These are phyloP conservation scores for Alectoria sarmentosa DNA, from an alignment of 495 filamentous ascomycete species.

Conservation along the genomic window DNA sequence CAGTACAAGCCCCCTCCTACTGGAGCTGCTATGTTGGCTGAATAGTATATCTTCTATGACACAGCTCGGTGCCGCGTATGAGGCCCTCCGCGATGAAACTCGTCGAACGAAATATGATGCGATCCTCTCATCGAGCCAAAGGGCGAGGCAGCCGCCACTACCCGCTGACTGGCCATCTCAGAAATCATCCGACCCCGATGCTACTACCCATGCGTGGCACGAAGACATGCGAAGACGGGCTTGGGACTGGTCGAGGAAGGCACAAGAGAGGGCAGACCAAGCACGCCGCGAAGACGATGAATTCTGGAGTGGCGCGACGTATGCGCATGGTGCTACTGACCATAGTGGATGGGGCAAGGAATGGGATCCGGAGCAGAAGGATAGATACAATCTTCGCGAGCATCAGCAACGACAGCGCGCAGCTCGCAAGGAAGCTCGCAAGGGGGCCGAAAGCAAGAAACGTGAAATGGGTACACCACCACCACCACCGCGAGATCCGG, in stretches of 20 bases:
- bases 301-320: background rate
- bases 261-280: constrained; percentile 1
- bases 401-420: background rate
- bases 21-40: background rate
- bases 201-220: background rate
- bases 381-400: background rate
- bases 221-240: background rate
- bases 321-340: background rate
- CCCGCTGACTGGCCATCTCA: background rate
- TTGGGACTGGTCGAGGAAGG: background rate
- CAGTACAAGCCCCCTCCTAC: background rate
- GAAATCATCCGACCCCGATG: background rate
- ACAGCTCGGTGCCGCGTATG: constrained; percentile 8
- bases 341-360: background rate
- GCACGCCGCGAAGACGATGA: background rate
- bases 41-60: background rate
- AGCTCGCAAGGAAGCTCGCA: constrained; percentile 3
- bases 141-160: background rate
- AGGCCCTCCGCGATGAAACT: background rate
- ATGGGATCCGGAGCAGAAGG: background rate
- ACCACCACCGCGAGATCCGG: background rate
- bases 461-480: background rate
- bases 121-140: constrained; percentile 1
- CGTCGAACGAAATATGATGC: constrained; percentile 2
- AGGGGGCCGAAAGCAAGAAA: background rate